A percentile compares a stretch with the other conserved stretches of the same genome.
phyloP scores from a whole-genome alignment of 1,139 yeast species.

The Sugiyamaella paludigena region DNA sequence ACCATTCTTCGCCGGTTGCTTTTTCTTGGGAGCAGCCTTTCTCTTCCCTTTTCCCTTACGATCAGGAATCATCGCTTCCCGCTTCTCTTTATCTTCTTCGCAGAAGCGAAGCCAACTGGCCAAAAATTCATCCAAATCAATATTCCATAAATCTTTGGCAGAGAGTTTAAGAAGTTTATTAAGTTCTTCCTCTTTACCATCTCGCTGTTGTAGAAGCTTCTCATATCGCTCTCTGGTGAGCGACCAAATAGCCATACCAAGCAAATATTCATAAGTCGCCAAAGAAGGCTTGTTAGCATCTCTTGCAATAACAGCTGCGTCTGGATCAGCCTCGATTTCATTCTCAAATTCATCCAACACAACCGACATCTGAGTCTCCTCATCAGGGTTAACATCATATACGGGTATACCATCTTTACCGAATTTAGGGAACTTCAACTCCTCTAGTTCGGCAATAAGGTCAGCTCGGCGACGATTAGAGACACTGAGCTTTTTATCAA shows the following conservation, averaged over 20 bases:
- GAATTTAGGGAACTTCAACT: constrained; percentile 70
- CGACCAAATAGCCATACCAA: constrained; percentile 89
- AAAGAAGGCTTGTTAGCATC: constrained; percentile 38
- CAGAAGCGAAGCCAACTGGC: constrained; percentile 65
- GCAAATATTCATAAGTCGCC: constrained; percentile 45
- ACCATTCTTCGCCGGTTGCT: not conserved
- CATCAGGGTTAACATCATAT: constrained; percentile 35
- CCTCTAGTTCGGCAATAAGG: constrained; percentile 61
- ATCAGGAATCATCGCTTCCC: constrained; percentile 29
- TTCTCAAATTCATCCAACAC: constrained; percentile 37
- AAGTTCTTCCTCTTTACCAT: constrained; percentile 69
- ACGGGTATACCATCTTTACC: constrained; percentile 64
- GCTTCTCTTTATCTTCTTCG: constrained; percentile 49
- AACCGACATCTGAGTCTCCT: constrained; percentile 36
- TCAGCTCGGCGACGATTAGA: constrained; percentile 70
- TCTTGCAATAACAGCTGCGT: constrained; percentile 40
- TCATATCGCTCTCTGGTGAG: constrained; percentile 88
- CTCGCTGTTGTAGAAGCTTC: constrained; percentile 67
- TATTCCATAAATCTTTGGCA: constrained; percentile 87
- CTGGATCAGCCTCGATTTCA: constrained; percentile 33
- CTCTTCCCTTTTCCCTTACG: constrained; percentile 28
- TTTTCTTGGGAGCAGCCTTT: constrained; percentile 3
- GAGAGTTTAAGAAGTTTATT: constrained; percentile 61
- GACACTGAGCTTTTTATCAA: constrained; percentile 66
- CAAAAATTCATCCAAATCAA: constrained; percentile 73